Conservation (phyloP, 768 basidiomycete genomes). For the Xerocomus potaroensis region DNA sequence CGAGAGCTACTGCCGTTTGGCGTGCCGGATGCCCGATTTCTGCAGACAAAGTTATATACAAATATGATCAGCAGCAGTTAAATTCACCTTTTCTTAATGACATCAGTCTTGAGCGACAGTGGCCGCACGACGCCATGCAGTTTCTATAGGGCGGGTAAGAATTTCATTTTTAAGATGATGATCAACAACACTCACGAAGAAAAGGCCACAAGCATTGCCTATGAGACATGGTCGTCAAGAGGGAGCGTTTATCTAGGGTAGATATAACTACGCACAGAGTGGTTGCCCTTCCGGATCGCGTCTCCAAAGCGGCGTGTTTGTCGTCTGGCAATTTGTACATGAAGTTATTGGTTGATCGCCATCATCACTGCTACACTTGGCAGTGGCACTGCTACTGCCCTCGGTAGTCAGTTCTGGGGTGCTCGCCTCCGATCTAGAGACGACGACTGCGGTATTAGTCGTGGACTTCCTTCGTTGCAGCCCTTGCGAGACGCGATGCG, state of each 20-base stretch:
- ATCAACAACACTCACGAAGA: slow-evolving; percentile 84
- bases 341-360: slow-evolving; percentile 71
- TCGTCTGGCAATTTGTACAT: slow-evolving; percentile 94
- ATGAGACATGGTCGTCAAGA: slow-evolving; percentile 13
- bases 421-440: slow-evolving; percentile 53
- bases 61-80: not conserved
- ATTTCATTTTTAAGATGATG: not conserved
- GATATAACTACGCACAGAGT: slow-evolving; percentile 55
- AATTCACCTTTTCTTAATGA: slow-evolving; percentile 89
- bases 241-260: slow-evolving; percentile 7
- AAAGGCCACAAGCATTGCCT: slow-evolving; percentile 92
- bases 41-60: slow-evolving; percentile 25
- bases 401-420: slow-evolving; percentile 55
- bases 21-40: slow-evolving; percentile 78
- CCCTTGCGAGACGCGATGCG: slow-evolving; percentile 59
- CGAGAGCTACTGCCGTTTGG: slow-evolving; percentile 57
- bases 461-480: slow-evolving; percentile 50
- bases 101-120: slow-evolving; percentile 91
- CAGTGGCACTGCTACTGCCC: slow-evolving; percentile 27
- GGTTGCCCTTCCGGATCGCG: slow-evolving; percentile 92
- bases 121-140: slow-evolving; percentile 94
- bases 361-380: slow-evolving; percentile 53
- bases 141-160: slow-evolving; percentile 55
- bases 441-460: slow-evolving; percentile 19
- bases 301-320: slow-evolving; percentile 91